These are phyloP conservation scores for Paradendryphiella salina DNA, from an alignment of 2,329 filamentous ascomycete genomes.

Conservation along the genomic window DNA sequence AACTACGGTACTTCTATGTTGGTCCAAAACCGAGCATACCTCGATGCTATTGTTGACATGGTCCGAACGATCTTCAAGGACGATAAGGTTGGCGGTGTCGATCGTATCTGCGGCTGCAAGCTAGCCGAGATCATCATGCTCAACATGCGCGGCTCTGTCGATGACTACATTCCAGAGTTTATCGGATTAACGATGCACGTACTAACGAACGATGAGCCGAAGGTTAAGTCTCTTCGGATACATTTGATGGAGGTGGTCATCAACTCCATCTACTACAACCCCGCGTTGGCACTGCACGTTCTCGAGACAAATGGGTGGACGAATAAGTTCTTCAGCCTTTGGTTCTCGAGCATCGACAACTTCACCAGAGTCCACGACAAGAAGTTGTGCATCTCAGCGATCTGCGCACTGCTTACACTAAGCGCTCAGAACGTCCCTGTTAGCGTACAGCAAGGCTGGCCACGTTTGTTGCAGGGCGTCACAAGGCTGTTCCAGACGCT, in stretches of 20 bases:
- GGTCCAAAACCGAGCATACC: constrained; percentile 80
- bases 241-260: constrained; percentile 99
- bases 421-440: constrained; percentile 78
- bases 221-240: constrained; percentile 91
- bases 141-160: constrained; percentile 83
- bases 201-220: constrained; percentile 73
- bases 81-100: constrained; percentile 87
- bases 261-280: constrained; percentile 98
- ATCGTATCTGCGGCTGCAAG: constrained; percentile 96
- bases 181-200: constrained; percentile 86
- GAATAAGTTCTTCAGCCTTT: constrained; percentile 97
- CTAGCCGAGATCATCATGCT: constrained; percentile 97
- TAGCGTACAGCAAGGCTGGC: constrained; percentile 96
- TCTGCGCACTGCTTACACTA: constrained; percentile 80
- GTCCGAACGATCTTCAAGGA: constrained; percentile 93
- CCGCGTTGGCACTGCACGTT: constrained; percentile 77
- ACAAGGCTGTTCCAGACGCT: constrained; percentile 90
- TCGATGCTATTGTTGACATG: constrained; percentile 89
- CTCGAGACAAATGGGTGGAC: constrained; percentile 94
- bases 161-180: constrained; percentile 86
- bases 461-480: constrained; percentile 83
- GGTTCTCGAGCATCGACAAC: constrained; percentile 94
- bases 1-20: constrained; percentile 84
- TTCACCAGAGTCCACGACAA: constrained; percentile 97
- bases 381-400: constrained; percentile 95